Base-by-base conservation (phyloP, 345 rosid species). In the Microthlaspi erraticum region DNA sequence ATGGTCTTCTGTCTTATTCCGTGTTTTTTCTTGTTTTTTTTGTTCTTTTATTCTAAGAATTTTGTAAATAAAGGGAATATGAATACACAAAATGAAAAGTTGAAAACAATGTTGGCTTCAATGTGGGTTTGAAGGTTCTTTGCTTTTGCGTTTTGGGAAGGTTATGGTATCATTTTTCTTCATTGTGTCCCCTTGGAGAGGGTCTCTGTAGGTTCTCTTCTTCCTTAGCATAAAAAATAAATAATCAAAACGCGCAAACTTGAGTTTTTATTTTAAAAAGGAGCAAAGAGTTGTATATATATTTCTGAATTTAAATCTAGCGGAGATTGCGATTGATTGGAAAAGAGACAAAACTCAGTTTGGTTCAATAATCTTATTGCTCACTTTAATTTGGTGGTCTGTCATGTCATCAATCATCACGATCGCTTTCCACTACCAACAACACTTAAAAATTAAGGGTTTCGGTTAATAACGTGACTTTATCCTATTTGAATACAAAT, bases 91-190 rank as follows among this genome's bases (percentile, higher is more conserved):
- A 42, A 61, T 6, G 50, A 4, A 36, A 39, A 51, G 11, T 39
- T 16, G 12, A 31, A 39, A 12, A 51, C 33, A 34, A 65, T 63
- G 29, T 49, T 38, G 20, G 19, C 5, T 36, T 32, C 26, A 45
- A 18, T 32, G 39, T 32, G 39, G 60, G 18, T 56, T 60, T 67
- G 14, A 45, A 58, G 70, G 64, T 75, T 66, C 79, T 56, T 69
- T 75, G 66, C 79, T 75, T 75, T 54, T 46, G 79, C 76, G 71
- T 72, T 56, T 55, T 33, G 55, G 53, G 45, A 50, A 61, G 68
- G 74, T 42, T 66, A 26, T 60, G 68, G 78, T 67, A 74, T 67
- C 72, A 29, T 32, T 64, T 52, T 50, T 2, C n/a, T 19, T 37
- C 58, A 36, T 8, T 20, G 64, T 56, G 37, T 60, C 31, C 66